These are phyloP conservation scores for Pseudogymnoascus sp. DNA, from an alignment of 2,329 filamentous ascomycete genomes.

Conservation along the genomic window DNA sequence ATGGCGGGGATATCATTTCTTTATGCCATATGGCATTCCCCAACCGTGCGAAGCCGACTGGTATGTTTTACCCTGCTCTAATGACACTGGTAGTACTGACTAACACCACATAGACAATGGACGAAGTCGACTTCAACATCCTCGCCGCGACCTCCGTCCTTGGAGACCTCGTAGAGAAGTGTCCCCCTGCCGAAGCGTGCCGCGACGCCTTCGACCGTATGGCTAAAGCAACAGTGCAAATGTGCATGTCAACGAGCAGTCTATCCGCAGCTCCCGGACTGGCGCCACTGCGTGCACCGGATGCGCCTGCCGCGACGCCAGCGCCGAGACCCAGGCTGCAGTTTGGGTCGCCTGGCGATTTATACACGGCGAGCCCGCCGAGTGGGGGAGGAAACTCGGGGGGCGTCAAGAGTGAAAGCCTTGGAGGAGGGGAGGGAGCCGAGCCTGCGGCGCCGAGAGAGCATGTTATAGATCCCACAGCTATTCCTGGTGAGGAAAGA, in stretches of 20 bases:
- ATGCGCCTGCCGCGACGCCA: neutral
- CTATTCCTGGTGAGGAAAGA: neutral
- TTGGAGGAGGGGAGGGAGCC: neutral
- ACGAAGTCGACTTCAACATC: slow-evolving; percentile 96
- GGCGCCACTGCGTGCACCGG: neutral
- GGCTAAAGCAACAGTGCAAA: slow-evolving; percentile 89
- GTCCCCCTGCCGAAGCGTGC: slow-evolving; percentile 88
- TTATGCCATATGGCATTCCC: slow-evolving; percentile 95
- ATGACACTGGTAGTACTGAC: too few relatives aligned
- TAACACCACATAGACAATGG: slow-evolving; percentile 55
- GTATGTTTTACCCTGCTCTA: slow-evolving; percentile 24
- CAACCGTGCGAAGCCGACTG: slow-evolving; percentile 74
- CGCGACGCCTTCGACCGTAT: slow-evolving; percentile 92
- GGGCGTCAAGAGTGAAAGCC: neutral
- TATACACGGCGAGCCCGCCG: neutral
- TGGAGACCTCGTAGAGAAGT: slow-evolving; percentile 85
- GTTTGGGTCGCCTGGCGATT: neutral
- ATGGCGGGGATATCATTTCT: slow-evolving; percentile 96
- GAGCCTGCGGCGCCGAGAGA: neutral
- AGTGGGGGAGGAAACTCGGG: neutral
- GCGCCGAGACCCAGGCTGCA: neutral
- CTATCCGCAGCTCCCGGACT: slow-evolving; percentile 46
- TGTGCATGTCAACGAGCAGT: slow-evolving; percentile 81
- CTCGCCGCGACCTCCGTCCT: slow-evolving; percentile 88
- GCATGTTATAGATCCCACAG: neutral